A percentile compares a stretch with the other conserved stretches of the same genome.
phyloP scores from a whole-genome alignment of 1,284 basidiomycete genomes.

The Cryptococcus neoformans region DNA sequence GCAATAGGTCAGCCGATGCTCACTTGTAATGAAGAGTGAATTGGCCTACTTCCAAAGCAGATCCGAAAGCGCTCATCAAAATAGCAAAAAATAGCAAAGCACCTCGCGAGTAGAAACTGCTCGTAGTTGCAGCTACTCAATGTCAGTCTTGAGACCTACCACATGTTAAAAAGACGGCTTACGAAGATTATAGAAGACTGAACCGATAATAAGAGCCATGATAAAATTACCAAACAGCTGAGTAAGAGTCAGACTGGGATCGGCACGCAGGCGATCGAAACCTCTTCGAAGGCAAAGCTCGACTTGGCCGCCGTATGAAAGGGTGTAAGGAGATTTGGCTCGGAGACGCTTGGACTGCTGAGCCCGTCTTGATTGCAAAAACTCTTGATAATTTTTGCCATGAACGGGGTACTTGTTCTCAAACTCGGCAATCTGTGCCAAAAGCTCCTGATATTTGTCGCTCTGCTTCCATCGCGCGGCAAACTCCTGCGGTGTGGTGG shows the following conservation, averaged over 20 bases:
- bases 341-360: slow-evolving; percentile 49
- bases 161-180: slow-evolving; percentile 4
- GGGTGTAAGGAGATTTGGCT: slow-evolving; percentile 46
- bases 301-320: slow-evolving; percentile 43
- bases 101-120: slow-evolving; percentile 72
- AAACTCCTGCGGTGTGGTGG: slow-evolving; percentile 56
- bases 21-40: neutral
- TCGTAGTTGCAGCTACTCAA: slow-evolving; percentile 47
- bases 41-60: slow-evolving; percentile 22
- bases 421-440: slow-evolving; percentile 45
- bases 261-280: slow-evolving; percentile 46
- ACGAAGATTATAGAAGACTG: slow-evolving; percentile 48
- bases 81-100: slow-evolving; percentile 57
- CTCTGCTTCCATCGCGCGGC: slow-evolving; percentile 41
- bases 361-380: slow-evolving; percentile 36
- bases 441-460: slow-evolving; percentile 39
- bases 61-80: slow-evolving; percentile 24
- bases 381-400: slow-evolving; percentile 37
- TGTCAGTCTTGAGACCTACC: too few relatives aligned
- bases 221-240: slow-evolving; percentile 47
- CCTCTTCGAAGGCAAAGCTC: slow-evolving; percentile 47
- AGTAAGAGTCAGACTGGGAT: slow-evolving; percentile 47
- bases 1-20: neutral
- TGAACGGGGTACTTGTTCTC: slow-evolving; percentile 43
- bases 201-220: slow-evolving; percentile 48